Percentiles rank a stretch among this genome's conserved stretches.
Conservation (phyloP, 257 asterid genomes). For the Fraxinus excelsior region DNA sequence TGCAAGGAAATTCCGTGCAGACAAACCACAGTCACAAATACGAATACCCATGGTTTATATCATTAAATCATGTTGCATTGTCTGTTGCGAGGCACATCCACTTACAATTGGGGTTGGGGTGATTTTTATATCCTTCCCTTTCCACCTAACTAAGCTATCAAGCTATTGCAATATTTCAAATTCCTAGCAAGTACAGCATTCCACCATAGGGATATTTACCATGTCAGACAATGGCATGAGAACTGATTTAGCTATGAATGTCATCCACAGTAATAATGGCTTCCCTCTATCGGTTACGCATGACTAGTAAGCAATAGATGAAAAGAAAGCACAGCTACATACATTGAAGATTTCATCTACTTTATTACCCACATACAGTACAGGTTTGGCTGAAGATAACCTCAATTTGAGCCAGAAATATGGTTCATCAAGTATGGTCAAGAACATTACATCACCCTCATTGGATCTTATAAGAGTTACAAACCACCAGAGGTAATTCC, state of each 20-base stretch:
- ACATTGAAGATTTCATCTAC: neutral
- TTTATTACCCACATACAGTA: neutral
- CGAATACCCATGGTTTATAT: neutral
- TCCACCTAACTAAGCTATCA: neutral
- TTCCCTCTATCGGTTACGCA: neutral
- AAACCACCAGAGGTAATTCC: neutral
- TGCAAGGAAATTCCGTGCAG: neutral
- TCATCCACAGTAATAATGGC: neutral
- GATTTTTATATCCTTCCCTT: neutral
- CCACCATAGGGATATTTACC: neutral
- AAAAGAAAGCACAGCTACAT: neutral
- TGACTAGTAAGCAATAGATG: neutral
- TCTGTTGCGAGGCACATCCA: neutral
- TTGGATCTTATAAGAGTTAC: neutral
- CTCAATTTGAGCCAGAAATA: neutral
- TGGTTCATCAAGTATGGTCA: neutral
- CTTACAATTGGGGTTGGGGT: neutral
- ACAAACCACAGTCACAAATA: neutral
- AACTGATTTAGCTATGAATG: neutral
- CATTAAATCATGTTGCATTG: neutral
- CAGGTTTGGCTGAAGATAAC: neutral
- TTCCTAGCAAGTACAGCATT: neutral
- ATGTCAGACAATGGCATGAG: neutral
- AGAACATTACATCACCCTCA: neutral
- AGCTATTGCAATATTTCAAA: neutral